Evolutionary conservation across 345 rosid genomes (phyloP).

Genomic region (Salix exigua): DNA sequence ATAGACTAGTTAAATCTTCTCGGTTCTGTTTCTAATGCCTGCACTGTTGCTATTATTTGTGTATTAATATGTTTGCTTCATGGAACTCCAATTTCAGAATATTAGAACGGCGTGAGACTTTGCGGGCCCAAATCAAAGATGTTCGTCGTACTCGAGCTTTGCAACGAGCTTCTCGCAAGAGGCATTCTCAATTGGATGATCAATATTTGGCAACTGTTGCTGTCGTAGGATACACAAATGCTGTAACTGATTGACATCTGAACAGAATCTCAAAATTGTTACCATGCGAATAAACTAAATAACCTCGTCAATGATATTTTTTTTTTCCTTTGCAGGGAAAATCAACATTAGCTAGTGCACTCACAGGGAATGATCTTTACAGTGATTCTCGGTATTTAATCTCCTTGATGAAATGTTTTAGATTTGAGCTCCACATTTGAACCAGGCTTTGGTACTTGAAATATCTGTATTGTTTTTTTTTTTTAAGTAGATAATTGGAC

Average conservation of each 20-base stretch:
- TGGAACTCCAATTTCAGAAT: slow-evolving; percentile 43
- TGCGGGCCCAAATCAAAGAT: slow-evolving; percentile 74
- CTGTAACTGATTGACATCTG: slow-evolving; percentile 52
- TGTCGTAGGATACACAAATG: slow-evolving; percentile 95
- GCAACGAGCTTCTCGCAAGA: slow-evolving; percentile 81
- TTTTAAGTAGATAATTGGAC: slow-evolving; percentile 9
- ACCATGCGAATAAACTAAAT: not conserved
- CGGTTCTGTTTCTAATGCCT: slow-evolving; percentile 1
- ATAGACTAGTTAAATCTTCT: not conserved
- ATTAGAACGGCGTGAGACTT: slow-evolving; percentile 53
- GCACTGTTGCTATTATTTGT: not conserved
- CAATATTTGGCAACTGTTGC: slow-evolving; percentile 70
- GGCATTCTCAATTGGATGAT: slow-evolving; percentile 46
- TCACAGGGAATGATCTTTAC: slow-evolving; percentile 69
- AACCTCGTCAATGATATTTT: not conserved
- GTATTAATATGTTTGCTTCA: not conserved
- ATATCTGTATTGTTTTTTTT: slow-evolving; percentile 1
- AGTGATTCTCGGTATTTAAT: slow-evolving; percentile 68
- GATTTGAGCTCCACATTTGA: slow-evolving; percentile 3
- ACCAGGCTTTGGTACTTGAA: slow-evolving; percentile 1
- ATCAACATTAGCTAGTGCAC: slow-evolving; percentile 72
- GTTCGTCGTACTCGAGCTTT: slow-evolving; percentile 76
- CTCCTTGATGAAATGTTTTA: slow-evolving; percentile 10
- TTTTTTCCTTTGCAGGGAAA: slow-evolving; percentile 57
- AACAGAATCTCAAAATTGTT: not conserved